phyloP scores from a whole-genome alignment of 1,284 basidiomycete species.

The Sporisorium scitamineum region DNA sequence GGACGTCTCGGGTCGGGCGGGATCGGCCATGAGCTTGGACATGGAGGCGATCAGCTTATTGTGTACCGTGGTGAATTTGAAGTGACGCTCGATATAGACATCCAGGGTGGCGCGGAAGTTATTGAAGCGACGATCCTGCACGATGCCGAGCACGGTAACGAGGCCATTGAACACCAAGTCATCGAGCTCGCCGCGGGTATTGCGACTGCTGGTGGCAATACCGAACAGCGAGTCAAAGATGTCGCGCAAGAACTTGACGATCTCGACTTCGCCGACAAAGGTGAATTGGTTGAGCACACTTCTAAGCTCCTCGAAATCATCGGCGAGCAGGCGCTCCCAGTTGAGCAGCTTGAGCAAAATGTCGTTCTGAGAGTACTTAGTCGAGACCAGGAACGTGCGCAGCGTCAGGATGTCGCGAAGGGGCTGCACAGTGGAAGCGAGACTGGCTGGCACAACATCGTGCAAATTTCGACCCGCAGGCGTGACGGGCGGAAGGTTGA shows the following conservation, averaged over 20 bases:
- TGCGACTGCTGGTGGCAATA: constrained; percentile 82
- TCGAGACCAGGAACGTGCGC: constrained; percentile 91
- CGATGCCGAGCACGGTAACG: constrained; percentile 83
- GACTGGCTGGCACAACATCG: constrained; percentile 56
- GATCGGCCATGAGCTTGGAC: constrained; percentile 82
- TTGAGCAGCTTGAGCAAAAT: constrained; percentile 84
- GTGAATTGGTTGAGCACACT: constrained; percentile 86
- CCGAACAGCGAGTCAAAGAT: constrained; percentile 94
- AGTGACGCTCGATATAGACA: constrained; percentile 91
- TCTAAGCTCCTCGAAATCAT: constrained; percentile 76
- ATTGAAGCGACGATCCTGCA: constrained; percentile 86
- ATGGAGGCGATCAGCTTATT: constrained; percentile 74
- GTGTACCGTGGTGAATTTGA: constrained; percentile 71
- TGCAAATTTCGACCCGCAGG: constrained; percentile 73
- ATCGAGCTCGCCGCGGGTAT: constrained; percentile 83
- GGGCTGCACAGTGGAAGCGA: constrained; percentile 59
- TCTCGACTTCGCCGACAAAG: constrained; percentile 79
- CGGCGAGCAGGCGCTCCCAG: constrained; percentile 76
- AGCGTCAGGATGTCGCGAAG: constrained; percentile 81
- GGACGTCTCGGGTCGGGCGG: constrained; percentile 80
- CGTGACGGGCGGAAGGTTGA: constrained; percentile 76
- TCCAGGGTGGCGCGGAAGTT: constrained; percentile 92
- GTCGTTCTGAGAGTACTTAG: constrained; percentile 89
- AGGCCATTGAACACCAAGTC: constrained; percentile 88
- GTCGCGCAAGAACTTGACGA: constrained; percentile 90